Conservation (phyloP, 2,329 filamentous ascomycete species). For the Kalmusia sp. region DNA sequence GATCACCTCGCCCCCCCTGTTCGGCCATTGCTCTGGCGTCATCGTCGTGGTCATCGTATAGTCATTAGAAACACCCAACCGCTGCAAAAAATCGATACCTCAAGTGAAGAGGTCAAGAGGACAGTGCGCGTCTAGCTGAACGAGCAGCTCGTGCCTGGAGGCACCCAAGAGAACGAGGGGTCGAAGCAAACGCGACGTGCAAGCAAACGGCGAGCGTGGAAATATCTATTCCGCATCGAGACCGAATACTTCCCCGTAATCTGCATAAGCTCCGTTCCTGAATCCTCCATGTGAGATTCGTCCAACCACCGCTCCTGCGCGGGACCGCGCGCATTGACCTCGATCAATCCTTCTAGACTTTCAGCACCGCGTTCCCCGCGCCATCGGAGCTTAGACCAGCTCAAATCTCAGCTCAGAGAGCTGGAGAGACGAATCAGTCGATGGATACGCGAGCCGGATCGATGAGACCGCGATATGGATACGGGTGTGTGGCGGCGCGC, state of each 20-base stretch:
- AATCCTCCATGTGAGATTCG: neutral
- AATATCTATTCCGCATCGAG: neutral
- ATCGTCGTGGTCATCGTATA: neutral
- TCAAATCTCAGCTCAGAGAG: neutral
- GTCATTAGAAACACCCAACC: neutral
- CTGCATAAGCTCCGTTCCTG: constrained; percentile 1
- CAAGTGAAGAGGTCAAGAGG: neutral
- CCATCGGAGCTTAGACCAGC: neutral
- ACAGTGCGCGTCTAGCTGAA: neutral
- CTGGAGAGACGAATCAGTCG: too few species aligned
- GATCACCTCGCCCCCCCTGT: constrained; percentile 13
- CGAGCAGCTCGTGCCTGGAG: neutral
- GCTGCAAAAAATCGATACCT: neutral
- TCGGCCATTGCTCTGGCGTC: constrained; percentile 5
- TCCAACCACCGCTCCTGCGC: neutral
- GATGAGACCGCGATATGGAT: neutral
- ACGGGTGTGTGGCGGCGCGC: neutral
- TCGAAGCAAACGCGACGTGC: neutral
- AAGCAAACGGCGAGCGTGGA: neutral
- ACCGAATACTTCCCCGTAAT: neutral
- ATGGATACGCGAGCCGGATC: too few species aligned
- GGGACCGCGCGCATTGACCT: too few species aligned
- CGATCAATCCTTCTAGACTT: neutral
- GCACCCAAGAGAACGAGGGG: neutral
- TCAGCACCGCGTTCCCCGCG: neutral